Percentiles rank a stretch among this genome's conserved stretches.
These are phyloP conservation scores for Triticum timopheevii DNA, from an alignment of 176 grass and related monocot species.

Conservation along the genomic window DNA sequence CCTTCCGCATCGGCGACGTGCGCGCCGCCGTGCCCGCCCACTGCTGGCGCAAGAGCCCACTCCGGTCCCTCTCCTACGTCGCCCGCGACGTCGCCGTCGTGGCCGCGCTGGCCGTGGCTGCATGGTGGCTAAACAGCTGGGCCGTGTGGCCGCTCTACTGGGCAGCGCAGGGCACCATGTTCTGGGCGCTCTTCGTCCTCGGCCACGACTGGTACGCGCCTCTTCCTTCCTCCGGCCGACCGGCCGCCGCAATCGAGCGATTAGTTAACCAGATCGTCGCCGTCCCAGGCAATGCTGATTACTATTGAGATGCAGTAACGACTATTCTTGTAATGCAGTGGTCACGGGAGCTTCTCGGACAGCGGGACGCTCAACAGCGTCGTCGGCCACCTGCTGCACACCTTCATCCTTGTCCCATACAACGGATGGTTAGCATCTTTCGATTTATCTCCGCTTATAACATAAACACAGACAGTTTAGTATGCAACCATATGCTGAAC, in stretches of 20 bases:
- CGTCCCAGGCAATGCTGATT: not conserved
- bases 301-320: not conserved
- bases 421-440: slow-evolving; percentile 59
- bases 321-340: slow-evolving; percentile 38
- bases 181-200: slow-evolving; percentile 96
- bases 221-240: not conserved
- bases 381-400: slow-evolving; percentile 75
- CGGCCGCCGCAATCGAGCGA: not conserved
- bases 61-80: slow-evolving; percentile 68
- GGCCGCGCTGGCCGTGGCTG: slow-evolving; percentile 26
- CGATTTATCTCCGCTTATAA: not conserved
- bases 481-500: not conserved
- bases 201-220: slow-evolving; percentile 71
- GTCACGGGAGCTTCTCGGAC: slow-evolving; percentile 89
- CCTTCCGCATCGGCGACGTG: slow-evolving; percentile 85
- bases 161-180: slow-evolving; percentile 84
- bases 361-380: slow-evolving; percentile 52
- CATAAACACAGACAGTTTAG: not conserved
- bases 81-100: slow-evolving; percentile 43
- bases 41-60: slow-evolving; percentile 73
- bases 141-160: slow-evolving; percentile 67
- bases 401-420: slow-evolving; percentile 82
- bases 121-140: slow-evolving; percentile 26
- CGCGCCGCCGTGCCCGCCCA: slow-evolving; percentile 65
- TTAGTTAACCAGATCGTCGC: not conserved